phyloP scores from a whole-genome alignment of 2,329 filamentous ascomycete species.

The Epichloe glyceriae region DNA sequence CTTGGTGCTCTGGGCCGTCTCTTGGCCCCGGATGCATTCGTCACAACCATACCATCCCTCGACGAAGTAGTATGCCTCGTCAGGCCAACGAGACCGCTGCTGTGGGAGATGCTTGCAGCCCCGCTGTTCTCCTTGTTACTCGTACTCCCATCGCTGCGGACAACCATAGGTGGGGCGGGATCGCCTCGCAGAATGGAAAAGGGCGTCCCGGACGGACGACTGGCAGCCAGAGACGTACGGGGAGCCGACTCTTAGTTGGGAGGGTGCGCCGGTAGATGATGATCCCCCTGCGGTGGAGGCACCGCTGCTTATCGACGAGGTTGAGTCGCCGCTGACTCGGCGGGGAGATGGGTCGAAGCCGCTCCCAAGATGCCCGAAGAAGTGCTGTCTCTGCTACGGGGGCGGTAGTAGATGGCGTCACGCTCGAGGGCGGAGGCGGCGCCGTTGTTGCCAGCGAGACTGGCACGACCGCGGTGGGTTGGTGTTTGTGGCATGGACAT shows the following conservation, averaged over 20 bases:
- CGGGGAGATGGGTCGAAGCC: slow-evolving; percentile 26
- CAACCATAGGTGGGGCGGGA: slow-evolving; percentile 16
- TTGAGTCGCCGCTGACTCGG: slow-evolving; percentile 29
- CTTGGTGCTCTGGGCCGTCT: slow-evolving; percentile 15
- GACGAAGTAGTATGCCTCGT: not conserved
- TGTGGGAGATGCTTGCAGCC: not conserved
- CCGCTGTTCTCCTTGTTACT: slow-evolving; percentile 26
- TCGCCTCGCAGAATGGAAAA: slow-evolving; percentile 8
- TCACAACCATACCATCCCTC: slow-evolving; percentile 4
- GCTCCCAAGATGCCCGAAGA: not conserved
- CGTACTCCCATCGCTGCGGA: slow-evolving; percentile 25
- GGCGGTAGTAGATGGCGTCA: slow-evolving; percentile 27
- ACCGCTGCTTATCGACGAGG: slow-evolving; percentile 12
- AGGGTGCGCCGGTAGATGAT: not conserved
- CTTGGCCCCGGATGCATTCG: slow-evolving; percentile 9
- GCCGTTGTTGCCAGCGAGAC: slow-evolving; percentile 13
- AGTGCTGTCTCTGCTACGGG: slow-evolving; percentile 26
- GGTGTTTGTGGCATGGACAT: slow-evolving; percentile 39
- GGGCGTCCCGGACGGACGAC: slow-evolving; percentile 12
- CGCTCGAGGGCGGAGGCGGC: slow-evolving; percentile 28
- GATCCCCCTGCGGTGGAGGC: slow-evolving; percentile 3
- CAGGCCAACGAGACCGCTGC: not conserved
- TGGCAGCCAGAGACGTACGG: slow-evolving; percentile 22
- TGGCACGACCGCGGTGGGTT: slow-evolving; percentile 28
- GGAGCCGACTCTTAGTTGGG: slow-evolving; percentile 25